Evolutionary conservation across 164 flowering plant species (phyloP), one percentile per base, ranked within the genome.

Genomic region (Pachysandra terminalis): DNA sequence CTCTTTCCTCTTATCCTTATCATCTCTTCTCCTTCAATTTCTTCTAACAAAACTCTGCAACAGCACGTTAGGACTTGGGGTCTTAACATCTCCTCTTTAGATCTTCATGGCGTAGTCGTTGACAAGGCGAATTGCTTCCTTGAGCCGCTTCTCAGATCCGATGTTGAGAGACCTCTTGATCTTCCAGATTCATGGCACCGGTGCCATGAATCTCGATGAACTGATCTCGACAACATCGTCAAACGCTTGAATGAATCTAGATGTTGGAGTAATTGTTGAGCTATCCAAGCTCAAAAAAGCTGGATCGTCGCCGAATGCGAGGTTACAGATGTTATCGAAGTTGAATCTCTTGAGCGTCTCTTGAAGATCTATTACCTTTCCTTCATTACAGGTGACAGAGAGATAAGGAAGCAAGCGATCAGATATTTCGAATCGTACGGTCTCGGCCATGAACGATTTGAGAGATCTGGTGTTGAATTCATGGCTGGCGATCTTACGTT

Each of bases 401-500:
- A 85, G 78, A 54, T 5, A 61, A 0, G 89, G 89, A 37, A 82
- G 14, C 59, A 85, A 71, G 23, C 76, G 76, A 56, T 48, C 17
- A 19, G 59, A 22, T 59, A 81, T 62, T 52, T 81, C 80, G 12
- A 61, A 56, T 2, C 21, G 49, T 41, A 83, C 80, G 0, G 73
- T 75, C 7, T 70, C 65, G 6, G 81, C 63, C 27, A 82, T 28
- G 76, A 82, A 82, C 64, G 64, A 66, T 17, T 70, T 79, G 72
- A 85, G 82, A 0, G 89, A 83, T 4, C 64, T 71, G 32, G 83
- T 81, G 75, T 57, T 81, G 80, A 85, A 85, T 23, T 81, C 84
- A 32, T 77, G 72, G 68, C 82, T 80, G 48, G 86, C 81, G 65
- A 75, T 75, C 74, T 85, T 85, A 14, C 88, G 78, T 24, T 85